A percentile compares a stretch with the other conserved stretches of the same genome.
Evolutionary conservation across 208 protist genomes (phyloP).

Genomic region (Phytomonas sp.): DNA sequence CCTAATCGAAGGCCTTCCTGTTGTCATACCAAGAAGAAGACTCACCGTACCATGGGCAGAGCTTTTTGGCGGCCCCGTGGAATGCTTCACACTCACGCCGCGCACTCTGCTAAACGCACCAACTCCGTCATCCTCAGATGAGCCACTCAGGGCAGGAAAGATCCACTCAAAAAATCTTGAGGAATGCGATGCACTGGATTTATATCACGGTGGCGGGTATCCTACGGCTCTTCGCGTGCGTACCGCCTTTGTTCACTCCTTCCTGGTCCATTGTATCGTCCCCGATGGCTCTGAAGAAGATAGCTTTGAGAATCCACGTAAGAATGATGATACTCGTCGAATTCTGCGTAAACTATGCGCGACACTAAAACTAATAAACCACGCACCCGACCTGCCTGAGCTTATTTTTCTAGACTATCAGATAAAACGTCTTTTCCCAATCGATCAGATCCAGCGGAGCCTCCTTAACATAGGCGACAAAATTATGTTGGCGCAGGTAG

Average conservation of each 20-base stretch:
- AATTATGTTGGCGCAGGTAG: conserved; percentile 34
- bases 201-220: neutral
- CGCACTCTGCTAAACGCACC: neutral
- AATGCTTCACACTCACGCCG: neutral
- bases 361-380: neutral
- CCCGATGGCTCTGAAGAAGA: neutral
- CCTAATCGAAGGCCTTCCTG: conserved; percentile 17
- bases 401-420: conserved; percentile 52
- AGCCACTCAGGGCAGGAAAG: neutral
- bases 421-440: conserved; percentile 34
- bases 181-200: neutral
- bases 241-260: neutral
- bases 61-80: conserved; percentile 17
- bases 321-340: neutral
- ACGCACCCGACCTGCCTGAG: conserved; percentile 24
- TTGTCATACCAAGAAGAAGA: conserved; percentile 15
- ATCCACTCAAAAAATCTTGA: neutral
- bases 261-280: neutral
- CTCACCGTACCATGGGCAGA: conserved; percentile 28
- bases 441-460: conserved; percentile 20
- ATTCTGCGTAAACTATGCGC: neutral
- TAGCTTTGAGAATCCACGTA: neutral
- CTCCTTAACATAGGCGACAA: conserved; percentile 30
- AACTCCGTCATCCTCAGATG: neutral
- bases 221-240: neutral